A percentile compares a stretch with the other conserved stretches of the same genome.
phyloP scores from a whole-genome alignment of 2,329 filamentous ascomycete species.

The Rutstroemia sp. region DNA sequence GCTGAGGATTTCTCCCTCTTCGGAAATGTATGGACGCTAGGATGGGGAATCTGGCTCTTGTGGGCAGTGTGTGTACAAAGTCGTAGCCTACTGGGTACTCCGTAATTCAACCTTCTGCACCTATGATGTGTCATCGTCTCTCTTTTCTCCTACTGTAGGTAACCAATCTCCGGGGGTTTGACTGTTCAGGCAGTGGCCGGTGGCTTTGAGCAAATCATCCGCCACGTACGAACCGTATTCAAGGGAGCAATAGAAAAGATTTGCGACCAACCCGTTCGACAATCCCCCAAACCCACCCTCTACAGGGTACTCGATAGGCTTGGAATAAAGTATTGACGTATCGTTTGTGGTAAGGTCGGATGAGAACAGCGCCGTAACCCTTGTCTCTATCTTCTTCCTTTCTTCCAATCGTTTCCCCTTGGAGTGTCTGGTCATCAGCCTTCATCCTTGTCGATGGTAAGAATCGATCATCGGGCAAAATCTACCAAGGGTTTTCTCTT shows the following conservation, averaged over 20 bases:
- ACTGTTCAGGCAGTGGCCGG: neutral
- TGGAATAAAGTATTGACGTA: too few species aligned
- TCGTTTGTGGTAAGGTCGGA: too few species aligned
- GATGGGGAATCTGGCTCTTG: neutral
- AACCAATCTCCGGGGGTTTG: neutral
- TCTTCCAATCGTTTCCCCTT: too few species aligned
- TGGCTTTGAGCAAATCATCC: neutral
- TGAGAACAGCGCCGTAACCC: too few species aligned
- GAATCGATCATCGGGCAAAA: too few species aligned
- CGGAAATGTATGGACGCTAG: neutral
- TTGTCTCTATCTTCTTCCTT: too few species aligned
- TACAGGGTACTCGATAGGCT: too few species aligned
- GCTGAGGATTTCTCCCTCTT: neutral
- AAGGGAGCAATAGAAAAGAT: neutral
- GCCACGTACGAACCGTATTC: neutral
- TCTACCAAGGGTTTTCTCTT: too few species aligned
- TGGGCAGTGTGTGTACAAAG: neutral
- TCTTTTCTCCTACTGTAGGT: neutral
- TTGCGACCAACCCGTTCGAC: neutral
- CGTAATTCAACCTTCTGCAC: neutral
- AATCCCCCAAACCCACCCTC: too few species aligned
- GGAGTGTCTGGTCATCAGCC: too few species aligned
- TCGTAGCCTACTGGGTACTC: neutral
- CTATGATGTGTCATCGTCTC: constrained; percentile 1
- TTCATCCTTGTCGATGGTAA: too few species aligned